Evolutionary conservation across 192 early-diverging fungal genomes (phyloP), one percentile per base, ranked within the genome.

Genomic region (Entomortierella parvispora): DNA sequence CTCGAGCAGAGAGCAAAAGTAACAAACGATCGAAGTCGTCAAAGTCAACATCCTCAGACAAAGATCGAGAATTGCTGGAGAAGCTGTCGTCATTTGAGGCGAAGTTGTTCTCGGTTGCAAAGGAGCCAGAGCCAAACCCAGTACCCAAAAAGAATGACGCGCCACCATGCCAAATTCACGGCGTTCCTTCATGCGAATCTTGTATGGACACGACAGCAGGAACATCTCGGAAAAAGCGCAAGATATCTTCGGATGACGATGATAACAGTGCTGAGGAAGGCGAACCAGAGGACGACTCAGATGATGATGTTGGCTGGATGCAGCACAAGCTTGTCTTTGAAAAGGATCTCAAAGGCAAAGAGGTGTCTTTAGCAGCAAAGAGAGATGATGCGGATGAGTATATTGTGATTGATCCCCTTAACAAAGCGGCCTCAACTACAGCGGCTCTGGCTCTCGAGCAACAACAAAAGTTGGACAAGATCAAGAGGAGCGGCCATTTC

Each of bases 291-390:
- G 59, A 59, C 48, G 37, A 85, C 9, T 69, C 71, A 2, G 81
- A 86, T 2, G 85, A 71, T 0, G 83, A 82, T 37, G 65, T 88
- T 37, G 88, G 85, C 29, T 98, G 96, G 96, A 86, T 96, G 70
- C 76, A 83, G 12, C 92, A 94, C 58, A 86, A 85, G 17, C 83
- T 97, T 6, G 82, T 88, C 4, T 96, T 95, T 80, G 83, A 82
- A 68, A 93, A 91, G 62, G 90, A 93, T 72, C 65, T 82, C 26
- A 85, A 83, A 37, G 88, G 85, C 33, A 86, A 85, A 33, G 88
- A 89, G 57, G 74, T 77, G 0, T 77, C 74, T 4, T 54, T 85
- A 23, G 81, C 81, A 63, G 80, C 80, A 51, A 82, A 79, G 62
- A 82, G 76, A 44, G 88, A 80, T 58, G 87, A 80, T 15, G 82